These are phyloP conservation scores for Nigrospora osmanthi DNA, from an alignment of 2,329 filamentous ascomycete genomes.

Conservation along the genomic window DNA sequence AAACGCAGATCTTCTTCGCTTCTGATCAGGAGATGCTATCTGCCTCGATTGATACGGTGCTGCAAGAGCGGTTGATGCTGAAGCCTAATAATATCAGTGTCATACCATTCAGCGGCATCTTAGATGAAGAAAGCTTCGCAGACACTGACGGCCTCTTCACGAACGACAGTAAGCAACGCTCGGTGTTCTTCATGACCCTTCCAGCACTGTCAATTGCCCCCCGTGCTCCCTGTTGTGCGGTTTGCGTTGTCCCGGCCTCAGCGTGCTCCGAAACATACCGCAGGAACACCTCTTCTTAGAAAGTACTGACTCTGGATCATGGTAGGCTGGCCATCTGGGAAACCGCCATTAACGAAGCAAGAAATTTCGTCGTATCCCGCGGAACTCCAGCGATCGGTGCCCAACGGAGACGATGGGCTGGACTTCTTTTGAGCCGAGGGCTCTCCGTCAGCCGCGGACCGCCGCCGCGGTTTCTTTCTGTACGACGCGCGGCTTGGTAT, in stretches of 20 bases:
- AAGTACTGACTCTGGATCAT: no score
- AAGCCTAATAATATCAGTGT: conserved; percentile 4
- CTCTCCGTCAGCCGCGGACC: no score
- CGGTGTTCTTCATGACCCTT: no score
- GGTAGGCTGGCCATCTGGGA: conserved; percentile 16
- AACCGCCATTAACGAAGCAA: conserved; percentile 9
- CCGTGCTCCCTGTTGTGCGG: no score
- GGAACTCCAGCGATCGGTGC: conserved; percentile 8
- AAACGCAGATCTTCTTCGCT: conserved; percentile 32
- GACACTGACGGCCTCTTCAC: conserved; percentile 7
- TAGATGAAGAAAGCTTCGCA: conserved; percentile 14
- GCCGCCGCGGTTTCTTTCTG: no score
- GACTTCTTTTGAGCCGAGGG: no score
- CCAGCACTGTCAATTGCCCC: no score
- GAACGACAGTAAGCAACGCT: conserved; percentile 7
- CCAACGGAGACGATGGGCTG: conserved; percentile 15
- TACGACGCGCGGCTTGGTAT: no score
- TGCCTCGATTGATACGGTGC: conserved; percentile 15
- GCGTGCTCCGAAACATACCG: no score
- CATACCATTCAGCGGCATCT: conserved; percentile 15
- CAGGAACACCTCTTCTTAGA: no score
- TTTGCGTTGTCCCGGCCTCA: no score
- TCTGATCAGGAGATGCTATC: conserved; percentile 24
- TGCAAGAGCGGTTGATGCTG: conserved; percentile 16
- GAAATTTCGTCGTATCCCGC: conserved; percentile 10